Evolutionary conservation across 495 filamentous ascomycete species (phyloP).

Genomic region (Xylaria longipes): DNA sequence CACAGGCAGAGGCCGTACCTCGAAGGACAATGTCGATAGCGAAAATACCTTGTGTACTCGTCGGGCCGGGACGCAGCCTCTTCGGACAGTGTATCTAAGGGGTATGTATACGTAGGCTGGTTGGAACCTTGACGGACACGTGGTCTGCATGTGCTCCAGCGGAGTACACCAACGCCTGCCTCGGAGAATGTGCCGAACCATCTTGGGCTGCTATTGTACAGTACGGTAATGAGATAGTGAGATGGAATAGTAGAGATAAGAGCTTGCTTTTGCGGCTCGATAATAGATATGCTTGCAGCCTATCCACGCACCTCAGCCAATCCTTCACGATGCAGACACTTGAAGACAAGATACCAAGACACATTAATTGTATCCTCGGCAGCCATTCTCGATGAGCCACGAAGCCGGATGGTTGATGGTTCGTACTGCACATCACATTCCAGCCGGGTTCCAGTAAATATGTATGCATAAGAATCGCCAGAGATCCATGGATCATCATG

Average conservation of each 20-base stretch:
- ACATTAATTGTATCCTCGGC: not conserved
- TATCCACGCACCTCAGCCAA: not conserved
- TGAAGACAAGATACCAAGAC: not conserved
- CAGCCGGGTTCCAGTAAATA: no score
- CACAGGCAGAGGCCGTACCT: not conserved
- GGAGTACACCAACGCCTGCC: conserved; percentile 10
- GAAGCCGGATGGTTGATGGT: not conserved
- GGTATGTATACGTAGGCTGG: not conserved
- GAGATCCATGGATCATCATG: no score
- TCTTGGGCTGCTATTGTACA: not conserved
- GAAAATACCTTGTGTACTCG: not conserved
- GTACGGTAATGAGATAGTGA: no score
- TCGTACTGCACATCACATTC: not conserved
- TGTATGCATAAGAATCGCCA: not conserved
- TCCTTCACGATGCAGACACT: not conserved
- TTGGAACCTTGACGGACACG: conserved; percentile 18
- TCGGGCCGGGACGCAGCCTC: not conserved
- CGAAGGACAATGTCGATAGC: not conserved
- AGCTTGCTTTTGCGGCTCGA: not conserved
- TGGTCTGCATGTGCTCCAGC: conserved; percentile 18
- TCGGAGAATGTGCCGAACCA: conserved; percentile 5
- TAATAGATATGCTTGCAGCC: not conserved
- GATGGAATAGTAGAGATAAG: no score
- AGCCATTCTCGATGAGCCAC: not conserved
- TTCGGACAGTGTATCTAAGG: not conserved